Evolutionary conservation across 257 asterid genomes (phyloP).

Genomic region (Lithospermum erythrorhizon): DNA sequence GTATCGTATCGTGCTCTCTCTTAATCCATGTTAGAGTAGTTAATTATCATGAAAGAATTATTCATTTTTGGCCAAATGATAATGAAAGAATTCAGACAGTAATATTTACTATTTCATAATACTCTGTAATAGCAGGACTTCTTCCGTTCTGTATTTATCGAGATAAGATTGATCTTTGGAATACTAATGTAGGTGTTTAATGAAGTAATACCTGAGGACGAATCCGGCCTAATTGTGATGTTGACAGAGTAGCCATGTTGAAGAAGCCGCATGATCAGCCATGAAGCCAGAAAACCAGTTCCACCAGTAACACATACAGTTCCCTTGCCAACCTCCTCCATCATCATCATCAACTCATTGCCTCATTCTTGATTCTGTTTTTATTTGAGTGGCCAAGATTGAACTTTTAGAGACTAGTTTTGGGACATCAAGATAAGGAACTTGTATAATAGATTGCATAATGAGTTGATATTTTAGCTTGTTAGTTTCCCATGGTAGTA

Average conservation of each 20-base stretch:
- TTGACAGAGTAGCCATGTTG: conserved; percentile 36
- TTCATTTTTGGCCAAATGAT: too few relatives aligned
- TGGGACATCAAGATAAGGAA: not conserved
- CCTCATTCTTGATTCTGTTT: not conserved
- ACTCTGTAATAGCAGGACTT: too few relatives aligned
- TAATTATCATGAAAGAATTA: too few relatives aligned
- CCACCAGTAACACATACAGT: conserved; percentile 48
- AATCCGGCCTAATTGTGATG: conserved; percentile 29
- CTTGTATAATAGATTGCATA: not conserved
- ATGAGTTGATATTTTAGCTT: not conserved
- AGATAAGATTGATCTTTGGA: too few relatives aligned
- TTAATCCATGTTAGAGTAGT: too few relatives aligned
- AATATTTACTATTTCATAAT: too few relatives aligned
- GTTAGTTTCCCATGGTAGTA: not conserved
- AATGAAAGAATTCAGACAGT: too few relatives aligned
- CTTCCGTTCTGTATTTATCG: too few relatives aligned
- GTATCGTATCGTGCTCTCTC: too few relatives aligned
- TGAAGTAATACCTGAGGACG: not conserved
- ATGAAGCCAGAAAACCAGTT: conserved; percentile 33
- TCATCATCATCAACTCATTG: not conserved
- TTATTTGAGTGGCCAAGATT: not conserved
- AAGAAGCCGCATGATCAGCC: conserved; percentile 40
- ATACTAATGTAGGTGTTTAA: too few relatives aligned
- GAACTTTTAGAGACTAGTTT: not conserved
- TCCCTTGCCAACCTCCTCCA: conserved; percentile 15